Evolutionary conservation across 768 basidiomycete species (phyloP), one percentile per base, ranked within the genome.

Genomic region (Boletales sp.): DNA sequence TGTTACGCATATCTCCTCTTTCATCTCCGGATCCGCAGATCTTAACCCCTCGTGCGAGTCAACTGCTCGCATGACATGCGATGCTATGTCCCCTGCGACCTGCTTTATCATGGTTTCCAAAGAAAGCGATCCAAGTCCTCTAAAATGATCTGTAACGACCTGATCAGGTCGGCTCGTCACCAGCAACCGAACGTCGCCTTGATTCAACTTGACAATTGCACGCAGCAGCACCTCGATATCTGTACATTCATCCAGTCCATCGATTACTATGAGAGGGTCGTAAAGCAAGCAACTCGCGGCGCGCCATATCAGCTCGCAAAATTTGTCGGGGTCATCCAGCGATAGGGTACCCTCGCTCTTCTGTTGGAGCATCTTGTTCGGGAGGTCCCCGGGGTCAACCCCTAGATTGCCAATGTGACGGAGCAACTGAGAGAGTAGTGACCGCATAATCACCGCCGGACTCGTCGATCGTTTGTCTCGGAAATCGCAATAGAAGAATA

Each of bases 221-320:
- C 14, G 12, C 8, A 54, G 32, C 12, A 54, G 47, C 8, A 19
- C 38, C 11, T 41, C 17, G 8, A 50, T 15, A 36, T 49, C 39
- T 4, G 35, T 31, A 33, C 54, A 55, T 25, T 55, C 54, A 13
- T 55, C 54, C 7, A 55, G 49, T 7, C 44, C 54, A 14, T 55
- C 54, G 18, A 55, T 55, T 8, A 55, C 44, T 33, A 55, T 41
- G 15, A 55, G 10, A 14, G 53, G 53, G 15, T 43, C 21, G 4
- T 18, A 25, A 32, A 13, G 28, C 28, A 54, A 48, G 39, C 15
- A 40, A 18, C 21, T 28, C 4, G 48, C 42, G 1, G 48, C 38
- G 14, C 39, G 43, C 15, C 33, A 32, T 4, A 49, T 19, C 5
- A 38, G 39, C 8, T 38, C 36, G 32, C 48, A 35, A 10, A 54